Evolutionary conservation across 2,329 filamentous ascomycete species (phyloP).

Genomic region (Mycosphaerella arachidis): DNA sequence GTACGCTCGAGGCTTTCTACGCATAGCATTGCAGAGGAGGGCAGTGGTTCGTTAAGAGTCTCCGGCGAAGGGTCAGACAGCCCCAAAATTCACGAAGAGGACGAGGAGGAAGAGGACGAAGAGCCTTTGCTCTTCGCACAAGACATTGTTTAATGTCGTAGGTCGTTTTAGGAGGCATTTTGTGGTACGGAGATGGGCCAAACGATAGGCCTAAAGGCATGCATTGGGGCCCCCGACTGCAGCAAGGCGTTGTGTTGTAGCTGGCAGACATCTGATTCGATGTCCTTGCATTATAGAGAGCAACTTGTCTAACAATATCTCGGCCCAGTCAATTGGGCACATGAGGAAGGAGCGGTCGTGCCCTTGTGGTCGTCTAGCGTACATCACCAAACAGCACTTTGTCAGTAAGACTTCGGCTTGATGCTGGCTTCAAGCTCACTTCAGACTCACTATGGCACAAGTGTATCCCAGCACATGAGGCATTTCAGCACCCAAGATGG

Average conservation of each 20-base stretch:
- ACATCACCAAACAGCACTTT: neutral
- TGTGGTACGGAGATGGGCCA: neutral
- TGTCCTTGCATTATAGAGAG: neutral
- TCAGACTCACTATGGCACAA: neutral
- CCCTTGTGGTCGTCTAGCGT: neutral
- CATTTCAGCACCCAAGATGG: neutral
- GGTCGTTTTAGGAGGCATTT: neutral
- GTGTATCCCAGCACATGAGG: neutral
- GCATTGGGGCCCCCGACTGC: neutral
- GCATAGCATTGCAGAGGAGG: constrained; percentile 69
- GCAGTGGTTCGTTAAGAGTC: constrained; percentile 27
- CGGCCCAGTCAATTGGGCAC: neutral
- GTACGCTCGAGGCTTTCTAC: constrained; percentile 91
- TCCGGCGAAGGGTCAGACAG: constrained; percentile 21
- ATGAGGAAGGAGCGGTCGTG: neutral
- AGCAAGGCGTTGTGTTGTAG: constrained; percentile 1
- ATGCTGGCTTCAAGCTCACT: neutral
- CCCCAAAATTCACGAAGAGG: constrained; percentile 18
- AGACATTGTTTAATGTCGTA: constrained; percentile 16
- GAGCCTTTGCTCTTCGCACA: constrained; percentile 29
- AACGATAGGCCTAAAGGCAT: neutral
- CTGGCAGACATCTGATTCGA: neutral
- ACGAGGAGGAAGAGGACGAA: constrained; percentile 19
- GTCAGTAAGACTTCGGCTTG: too few relatives aligned
- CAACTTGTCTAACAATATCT: neutral